Evolutionary conservation across 805 yeast genomes (phyloP), one percentile per base, ranked within the genome.

Genomic region (Yarrowia divulgata): DNA sequence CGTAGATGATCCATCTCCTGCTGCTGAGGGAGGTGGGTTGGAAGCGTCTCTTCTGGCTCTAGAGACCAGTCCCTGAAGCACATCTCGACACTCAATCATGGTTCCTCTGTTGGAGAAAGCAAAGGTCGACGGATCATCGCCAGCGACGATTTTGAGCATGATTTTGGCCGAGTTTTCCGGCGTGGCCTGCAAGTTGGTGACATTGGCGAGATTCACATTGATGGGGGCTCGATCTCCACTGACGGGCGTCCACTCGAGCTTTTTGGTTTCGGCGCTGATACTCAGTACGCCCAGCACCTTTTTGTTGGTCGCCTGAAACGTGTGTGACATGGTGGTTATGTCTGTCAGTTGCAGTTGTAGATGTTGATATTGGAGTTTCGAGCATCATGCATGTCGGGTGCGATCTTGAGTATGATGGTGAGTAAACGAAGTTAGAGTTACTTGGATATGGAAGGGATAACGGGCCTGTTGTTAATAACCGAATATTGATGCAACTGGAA

Each of bases 81-180:
- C 70, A 13, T 64, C 46, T 54, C 69, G 42, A 39, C 69, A 62
- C 40, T 58, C 69, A 49, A 54, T 46, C 69, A 60, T 37, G 32
- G 68, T 66, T 40, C 35, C 42, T 57, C 71, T 43, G 19, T 48
- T n/a, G 49, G 69, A 46, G 10, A 68, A 55, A 39, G 64, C 43
- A 19, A 66, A 39, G 13, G 62, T 55, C 32, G 50, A 14, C 14
- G 57, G 69, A 16, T 54, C 69, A 16, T 57, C 62, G 18, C 50
- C 39, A 50, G 72, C 84, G 9, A 86, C 78, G 18, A 91, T 79
- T 73, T 85, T 85, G 62, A 91, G 77, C 79, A 86, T 84, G 89
- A 90, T 85, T 72, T 87, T 88, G 14, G 88, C 89, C 34, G 87
- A 82, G 0, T 85, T 78, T 14, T 88, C 87, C 7, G 91, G 88